These are phyloP conservation scores for Agaricales sp. DNA, from an alignment of 1,284 basidiomycete species.

Conservation along the genomic window DNA sequence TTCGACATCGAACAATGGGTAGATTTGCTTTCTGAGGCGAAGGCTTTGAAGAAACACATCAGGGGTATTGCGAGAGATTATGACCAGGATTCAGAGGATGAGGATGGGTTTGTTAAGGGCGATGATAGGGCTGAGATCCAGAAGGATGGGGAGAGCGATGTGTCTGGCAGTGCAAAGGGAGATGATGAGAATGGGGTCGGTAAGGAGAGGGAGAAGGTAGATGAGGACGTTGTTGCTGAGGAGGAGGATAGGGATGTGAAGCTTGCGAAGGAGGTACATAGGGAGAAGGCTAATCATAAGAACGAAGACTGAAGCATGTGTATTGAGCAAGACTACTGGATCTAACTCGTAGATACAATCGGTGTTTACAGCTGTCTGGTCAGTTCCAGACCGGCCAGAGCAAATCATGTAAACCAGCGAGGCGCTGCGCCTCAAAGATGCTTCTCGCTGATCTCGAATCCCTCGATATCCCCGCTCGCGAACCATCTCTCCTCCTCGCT, in stretches of 20 bases:
- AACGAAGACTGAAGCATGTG: too few species aligned
- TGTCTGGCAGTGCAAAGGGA: not conserved
- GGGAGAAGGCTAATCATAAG: too few species aligned
- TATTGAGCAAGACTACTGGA: too few species aligned
- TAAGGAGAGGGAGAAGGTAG: not conserved
- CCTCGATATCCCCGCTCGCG: constrained; percentile 23
- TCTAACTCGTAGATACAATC: too few species aligned
- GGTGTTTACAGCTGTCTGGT: too few species aligned
- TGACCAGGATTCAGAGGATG: constrained; percentile 35
- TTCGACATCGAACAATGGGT: constrained; percentile 54
- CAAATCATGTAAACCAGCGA: too few species aligned
- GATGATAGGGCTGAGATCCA: constrained; percentile 9
- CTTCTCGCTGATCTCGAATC: constrained; percentile 17
- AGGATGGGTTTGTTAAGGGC: constrained; percentile 13
- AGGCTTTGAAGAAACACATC: constrained; percentile 41
- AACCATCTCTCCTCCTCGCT: constrained; percentile 44
- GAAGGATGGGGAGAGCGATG: constrained; percentile 8
- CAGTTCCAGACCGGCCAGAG: too few species aligned
- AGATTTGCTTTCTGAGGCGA: constrained; percentile 43
- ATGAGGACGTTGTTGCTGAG: too few species aligned
- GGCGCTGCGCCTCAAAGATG: constrained; percentile 26
- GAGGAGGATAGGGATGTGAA: not conserved
- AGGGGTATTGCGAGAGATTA: constrained; percentile 53
- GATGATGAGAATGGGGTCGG: constrained; percentile 1
- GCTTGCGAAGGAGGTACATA: not conserved